Base-by-base conservation (phyloP, 2,329 filamentous ascomycete genomes). In the Phaeoacremonium minimum region DNA sequence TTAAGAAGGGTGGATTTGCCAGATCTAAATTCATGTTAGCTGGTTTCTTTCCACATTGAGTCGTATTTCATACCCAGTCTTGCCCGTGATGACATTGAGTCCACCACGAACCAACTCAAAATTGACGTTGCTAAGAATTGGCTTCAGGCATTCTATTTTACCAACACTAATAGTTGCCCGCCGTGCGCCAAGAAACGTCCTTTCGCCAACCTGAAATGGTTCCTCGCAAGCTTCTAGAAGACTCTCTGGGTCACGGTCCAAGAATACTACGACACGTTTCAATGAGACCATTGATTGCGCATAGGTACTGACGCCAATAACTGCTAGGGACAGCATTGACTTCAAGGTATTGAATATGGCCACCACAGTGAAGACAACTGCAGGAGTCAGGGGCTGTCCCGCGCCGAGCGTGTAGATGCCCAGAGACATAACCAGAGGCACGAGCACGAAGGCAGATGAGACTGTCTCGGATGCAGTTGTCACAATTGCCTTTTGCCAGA, bases 321-420 rank as follows among this genome's bases (percentile, higher is more conserved):
- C 33, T 15, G 33, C 33, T 17, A 35, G 33, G 14, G 33, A 35
- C 6, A 35, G 33, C 33, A 35, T 35, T 17, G 17, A 13, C 33
- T 35, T 35, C 6, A 35, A 15, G 18, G 33, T 35, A 11, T 16
- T 28, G 18, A 35, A 35, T n/a, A 35, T 12, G 6, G 33, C 19
- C 14, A 28, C 6, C 18, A 35, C 33, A 11, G 33, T 35, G 33
- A 35, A 35, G 19, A 28, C 18, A 15, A 35, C 33, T 5, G 33
- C 17, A 15, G 33, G 33, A 7, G 33, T 28, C 6, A 35, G 15
- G 4, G 33, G 18, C 33, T 26, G 22, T 6, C 18, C 33, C 13
- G 33, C 33, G 11, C 33, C 33, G 18, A 35, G 33, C 7, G 33
- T 28, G 18, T 28, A 35, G 15, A 35, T 35, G 20, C 33, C 26